Percentiles rank a stretch among this genome's conserved stretches.
Conservation (phyloP, 768 basidiomycete species). For the Strobilomyces echinocephalus region DNA sequence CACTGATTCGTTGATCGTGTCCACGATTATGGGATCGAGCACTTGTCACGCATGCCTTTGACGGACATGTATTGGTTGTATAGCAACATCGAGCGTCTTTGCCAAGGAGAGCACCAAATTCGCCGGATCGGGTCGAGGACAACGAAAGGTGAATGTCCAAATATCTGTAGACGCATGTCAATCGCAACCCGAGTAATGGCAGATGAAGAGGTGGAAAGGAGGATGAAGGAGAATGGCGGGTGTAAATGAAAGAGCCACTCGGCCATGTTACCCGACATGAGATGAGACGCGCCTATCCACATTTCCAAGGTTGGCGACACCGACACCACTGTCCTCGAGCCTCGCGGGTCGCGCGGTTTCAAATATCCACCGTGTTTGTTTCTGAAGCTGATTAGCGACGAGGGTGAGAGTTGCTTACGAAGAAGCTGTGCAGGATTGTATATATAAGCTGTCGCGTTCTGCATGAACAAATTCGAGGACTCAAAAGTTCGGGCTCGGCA, state of each 20-base stretch:
- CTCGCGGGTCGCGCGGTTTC: background rate
- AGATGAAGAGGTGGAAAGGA: constrained; percentile 9
- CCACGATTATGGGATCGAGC: constrained; percentile 7
- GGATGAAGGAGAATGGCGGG: background rate
- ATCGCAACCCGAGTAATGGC: background rate
- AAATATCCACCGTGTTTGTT: background rate
- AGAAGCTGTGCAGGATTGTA: constrained; percentile 26
- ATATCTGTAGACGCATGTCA: background rate
- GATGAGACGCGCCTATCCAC: background rate
- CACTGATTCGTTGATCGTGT: background rate
- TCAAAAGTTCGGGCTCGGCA: constrained; percentile 89
- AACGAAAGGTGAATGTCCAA: background rate
- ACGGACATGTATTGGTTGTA: background rate
- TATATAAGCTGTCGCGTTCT: no score
- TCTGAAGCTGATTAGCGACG: no score
- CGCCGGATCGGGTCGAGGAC: background rate
- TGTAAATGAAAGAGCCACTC: constrained; percentile 2
- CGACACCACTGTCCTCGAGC: background rate
- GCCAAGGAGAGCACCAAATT: background rate
- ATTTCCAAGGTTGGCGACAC: background rate
- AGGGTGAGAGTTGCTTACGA: constrained; percentile 41
- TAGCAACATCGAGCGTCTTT: constrained; percentile 5
- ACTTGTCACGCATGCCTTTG: background rate
- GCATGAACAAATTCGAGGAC: constrained; percentile 75
- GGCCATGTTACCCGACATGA: constrained; percentile 3